Conservation (phyloP, 2,329 filamentous ascomycete genomes). For the Arthrobotrys megalospora region DNA sequence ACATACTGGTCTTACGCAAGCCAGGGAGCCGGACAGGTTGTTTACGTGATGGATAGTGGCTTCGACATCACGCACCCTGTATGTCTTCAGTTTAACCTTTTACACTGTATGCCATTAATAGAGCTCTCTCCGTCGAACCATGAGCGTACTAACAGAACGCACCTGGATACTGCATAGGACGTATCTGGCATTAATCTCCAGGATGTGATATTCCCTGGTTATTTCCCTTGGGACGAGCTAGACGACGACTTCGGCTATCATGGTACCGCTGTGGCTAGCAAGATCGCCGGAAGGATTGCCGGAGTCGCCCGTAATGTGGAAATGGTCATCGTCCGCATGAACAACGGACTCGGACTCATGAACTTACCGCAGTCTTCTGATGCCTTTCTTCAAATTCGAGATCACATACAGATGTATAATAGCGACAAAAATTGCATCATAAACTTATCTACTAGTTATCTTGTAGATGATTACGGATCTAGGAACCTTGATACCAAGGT, state of each 20-base stretch:
- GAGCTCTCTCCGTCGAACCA: no score
- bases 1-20: slow-evolving; percentile 3
- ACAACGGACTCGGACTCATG: background rate
- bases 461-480: no score
- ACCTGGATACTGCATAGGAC: no score
- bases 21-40: background rate
- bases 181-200: no score
- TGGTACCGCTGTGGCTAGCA: background rate
- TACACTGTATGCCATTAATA: no score
- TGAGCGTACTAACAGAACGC: background rate
- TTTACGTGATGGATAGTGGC: slow-evolving; percentile 23
- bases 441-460: no score
- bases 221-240: background rate
- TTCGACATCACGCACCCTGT: slow-evolving; percentile 7
- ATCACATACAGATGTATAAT: background rate
- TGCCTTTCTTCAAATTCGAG: background rate
- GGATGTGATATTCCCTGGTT: slow-evolving; percentile 17
- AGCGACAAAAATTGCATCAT: slow-evolving; percentile 13
- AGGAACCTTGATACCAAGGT: no score
- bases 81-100: no score
- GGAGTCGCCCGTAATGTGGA: slow-evolving; percentile 1
- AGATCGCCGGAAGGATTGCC: background rate
- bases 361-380: no score
- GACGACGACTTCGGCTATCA: background rate
- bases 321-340: background rate